Evolutionary conservation across 441 rosid species (phyloP), one percentile per base, ranked within the genome.

Genomic region (Aleurites moluccanus): DNA sequence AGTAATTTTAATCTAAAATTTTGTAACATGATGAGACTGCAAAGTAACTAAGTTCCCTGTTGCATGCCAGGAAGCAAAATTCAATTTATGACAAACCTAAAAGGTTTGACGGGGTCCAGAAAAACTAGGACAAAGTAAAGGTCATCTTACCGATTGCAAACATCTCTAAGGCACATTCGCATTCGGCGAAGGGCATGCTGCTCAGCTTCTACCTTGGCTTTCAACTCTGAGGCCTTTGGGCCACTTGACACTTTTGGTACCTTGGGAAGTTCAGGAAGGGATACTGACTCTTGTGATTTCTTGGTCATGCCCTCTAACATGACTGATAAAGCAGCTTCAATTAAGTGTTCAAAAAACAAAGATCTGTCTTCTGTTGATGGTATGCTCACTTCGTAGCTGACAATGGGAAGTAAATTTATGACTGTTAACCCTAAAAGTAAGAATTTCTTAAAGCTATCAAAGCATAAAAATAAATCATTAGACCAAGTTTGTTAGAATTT

Each of bases 161-260:
- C 77, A 83, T 96, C 99, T 86, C 99, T 87, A 73, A 96, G 98
- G 86, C 99, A 96, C 98, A 94, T 96, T 71, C 99, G 90, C 79
- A 96, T 82, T 72, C 99, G 88, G 59, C 98, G 95, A 81, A 96
- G 98, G 61, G 98, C 95, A 86, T 96, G 99, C 83, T 96, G 99
- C 89, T 96, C 98, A 40, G 98, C 96, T 85, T 94, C 99, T 76
- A 91, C 90, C 88, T 91, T 88, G 69, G 99, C 95, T 82, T 89
- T 94, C 75, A 96, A 76, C 83, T 96, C 98, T 61, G 98, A 93
- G 27, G 87, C 89, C 87, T 94, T 96, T 15, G 98, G 99, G 71
- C 96, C 97, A 82, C 88, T 84, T 33, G 87, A 88, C 64, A 86
- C 90, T 82, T 91, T 94, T 67, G 92, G 92, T 76, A 87, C 92